Base-by-base conservation (phyloP, 441 rosid species). In the Gossypium gossypioides region DNA sequence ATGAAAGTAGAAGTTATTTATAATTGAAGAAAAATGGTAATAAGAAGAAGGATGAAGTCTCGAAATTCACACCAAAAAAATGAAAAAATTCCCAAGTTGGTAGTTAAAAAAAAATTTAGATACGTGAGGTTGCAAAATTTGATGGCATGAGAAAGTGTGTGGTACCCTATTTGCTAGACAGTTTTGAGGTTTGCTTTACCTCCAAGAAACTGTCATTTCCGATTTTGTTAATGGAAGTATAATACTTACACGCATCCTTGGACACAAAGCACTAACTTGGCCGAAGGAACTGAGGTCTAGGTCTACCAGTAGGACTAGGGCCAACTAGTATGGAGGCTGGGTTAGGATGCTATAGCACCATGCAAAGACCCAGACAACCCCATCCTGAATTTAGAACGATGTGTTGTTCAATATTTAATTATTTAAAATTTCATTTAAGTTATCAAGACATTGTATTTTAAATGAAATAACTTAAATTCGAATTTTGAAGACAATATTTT, bases 1-100 rank as follows among this genome's bases (percentile, higher is more conserved):
- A 65, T 84, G 5, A 81, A 69, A 29, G 63, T 15, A 2, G 46
- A 74, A 60, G 71, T 85, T 4, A 87, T 87, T 44, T 24, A 34
- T 44, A 46, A 22, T 13, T 2, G 12, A 5, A 27, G 55, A 6
- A 18, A 51, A 51, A 51, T 5, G 55, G 21, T 5, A 18, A 4
- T 51, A 51, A 16, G 9, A 50, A 50, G 21, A 5, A 42, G 12
- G 69, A 64, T 21, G 69, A 9, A 42, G 12, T 21, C 69, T 65
- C 37, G 37, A 22, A 65, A 22, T 44, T 22, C 34, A 65, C 18
- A 3, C 9, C 9, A 6, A 6, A 34, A 32, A 34, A 34, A 6
- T 34, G 27, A 42, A 42, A 9, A 22, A 10, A 4, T 5, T 0
- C 12, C 12, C 40, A 22, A 66, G 7, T 66, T 46, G 40, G 37